Percentiles rank a stretch among this genome's conserved stretches.
These are phyloP conservation scores for Alternaria sp. DNA, from an alignment of 2,329 filamentous ascomycete genomes.

Conservation along the genomic window DNA sequence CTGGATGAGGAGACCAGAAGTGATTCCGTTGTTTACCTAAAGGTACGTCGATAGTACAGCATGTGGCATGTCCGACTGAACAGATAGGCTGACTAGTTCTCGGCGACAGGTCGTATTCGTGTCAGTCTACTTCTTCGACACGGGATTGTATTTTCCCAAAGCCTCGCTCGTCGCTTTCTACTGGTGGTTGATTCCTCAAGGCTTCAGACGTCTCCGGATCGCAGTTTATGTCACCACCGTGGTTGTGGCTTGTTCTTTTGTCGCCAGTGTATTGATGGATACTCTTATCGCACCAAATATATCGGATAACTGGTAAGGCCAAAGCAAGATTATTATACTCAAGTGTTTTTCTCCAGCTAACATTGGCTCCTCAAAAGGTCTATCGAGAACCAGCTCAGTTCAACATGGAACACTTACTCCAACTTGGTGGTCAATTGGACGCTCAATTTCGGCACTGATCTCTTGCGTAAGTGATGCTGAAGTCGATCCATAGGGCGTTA, in stretches of 20 bases:
- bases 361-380: constrained; percentile 4
- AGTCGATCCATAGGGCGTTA: too few relatives aligned
- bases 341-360: not conserved
- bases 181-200: constrained; percentile 35
- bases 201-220: constrained; percentile 28
- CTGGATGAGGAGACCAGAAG: constrained; percentile 23
- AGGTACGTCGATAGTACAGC: constrained; percentile 6
- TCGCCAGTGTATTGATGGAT: constrained; percentile 28
- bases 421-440: constrained; percentile 24
- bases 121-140: constrained; percentile 32
- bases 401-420: constrained; percentile 29
- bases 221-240: constrained; percentile 21
- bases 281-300: constrained; percentile 19
- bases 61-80: not conserved
- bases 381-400: constrained; percentile 28
- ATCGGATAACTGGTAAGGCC: constrained; percentile 29
- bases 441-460: constrained; percentile 30
- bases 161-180: constrained; percentile 31
- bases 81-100: not conserved
- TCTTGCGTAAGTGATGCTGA: constrained; percentile 21
- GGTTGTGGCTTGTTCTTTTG: constrained; percentile 15
- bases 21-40: constrained; percentile 28
- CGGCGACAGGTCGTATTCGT: constrained; percentile 26
- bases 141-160: constrained; percentile 34
- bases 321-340: not conserved